A percentile compares a stretch with the other conserved stretches of the same genome.
phyloP scores from a whole-genome alignment of 2,329 filamentous ascomycete species.

The Penicillium sp. region DNA sequence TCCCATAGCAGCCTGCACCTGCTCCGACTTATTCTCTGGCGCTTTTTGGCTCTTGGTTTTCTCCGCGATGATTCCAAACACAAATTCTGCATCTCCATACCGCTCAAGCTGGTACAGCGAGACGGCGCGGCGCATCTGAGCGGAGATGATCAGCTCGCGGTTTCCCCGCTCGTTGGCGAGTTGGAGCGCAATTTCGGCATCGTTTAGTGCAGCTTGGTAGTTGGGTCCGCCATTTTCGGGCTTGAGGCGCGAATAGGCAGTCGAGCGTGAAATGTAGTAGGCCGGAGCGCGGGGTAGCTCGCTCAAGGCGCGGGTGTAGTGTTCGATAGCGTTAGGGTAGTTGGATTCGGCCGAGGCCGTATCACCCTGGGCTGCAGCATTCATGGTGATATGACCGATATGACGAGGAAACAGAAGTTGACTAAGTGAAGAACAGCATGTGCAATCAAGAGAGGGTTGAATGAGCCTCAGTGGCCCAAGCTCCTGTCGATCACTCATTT shows the following conservation, averaged over 20 bases:
- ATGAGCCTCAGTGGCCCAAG: background rate
- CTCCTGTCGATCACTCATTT: background rate
- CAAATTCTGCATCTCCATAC: constrained; percentile 71
- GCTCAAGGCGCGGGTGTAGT: constrained; percentile 64
- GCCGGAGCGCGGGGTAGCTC: constrained; percentile 63
- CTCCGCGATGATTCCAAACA: constrained; percentile 58
- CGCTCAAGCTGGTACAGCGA: constrained; percentile 66
- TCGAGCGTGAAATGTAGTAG: constrained; percentile 81
- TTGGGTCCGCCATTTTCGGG: constrained; percentile 47
- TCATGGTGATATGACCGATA: constrained; percentile 39
- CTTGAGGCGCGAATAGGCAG: constrained; percentile 66
- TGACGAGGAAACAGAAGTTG: background rate
- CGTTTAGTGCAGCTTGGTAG: constrained; percentile 56
- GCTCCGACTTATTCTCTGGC: constrained; percentile 24
- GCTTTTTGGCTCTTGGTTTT: constrained; percentile 51
- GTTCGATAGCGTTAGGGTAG: constrained; percentile 64
- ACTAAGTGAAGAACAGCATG: too few species aligned
- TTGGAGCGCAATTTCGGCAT: constrained; percentile 65
- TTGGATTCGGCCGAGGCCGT: constrained; percentile 61
- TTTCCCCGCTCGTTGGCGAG: constrained; percentile 66
- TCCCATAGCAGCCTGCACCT: constrained; percentile 31
- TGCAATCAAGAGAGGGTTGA: background rate
- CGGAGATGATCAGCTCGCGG: constrained; percentile 72
- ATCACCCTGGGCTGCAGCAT: constrained; percentile 56
- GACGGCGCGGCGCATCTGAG: constrained; percentile 76